Conservation (phyloP, 768 basidiomycete genomes). For the Lactarius hatsudake region DNA sequence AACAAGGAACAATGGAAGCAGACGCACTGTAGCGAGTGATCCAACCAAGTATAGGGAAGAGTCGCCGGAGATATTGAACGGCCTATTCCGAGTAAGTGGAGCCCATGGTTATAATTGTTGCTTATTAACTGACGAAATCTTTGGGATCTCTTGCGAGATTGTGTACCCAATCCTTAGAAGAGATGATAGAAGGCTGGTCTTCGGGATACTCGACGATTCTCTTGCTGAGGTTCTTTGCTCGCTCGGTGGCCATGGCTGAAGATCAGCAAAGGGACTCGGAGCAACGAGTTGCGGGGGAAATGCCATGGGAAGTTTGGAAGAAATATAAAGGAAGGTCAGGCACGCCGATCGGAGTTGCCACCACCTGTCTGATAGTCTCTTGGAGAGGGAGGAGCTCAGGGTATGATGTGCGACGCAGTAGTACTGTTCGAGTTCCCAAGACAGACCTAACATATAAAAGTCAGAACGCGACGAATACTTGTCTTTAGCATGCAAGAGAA, state of each 20-base stretch:
- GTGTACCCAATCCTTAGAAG: slow-evolving; percentile 53
- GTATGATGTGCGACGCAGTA: not conserved
- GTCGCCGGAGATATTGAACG: slow-evolving; percentile 57
- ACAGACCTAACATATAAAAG: not conserved
- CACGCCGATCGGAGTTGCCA: not conserved
- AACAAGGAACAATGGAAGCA: slow-evolving; percentile 11
- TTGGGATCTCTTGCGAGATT: slow-evolving; percentile 45
- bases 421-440: not conserved
- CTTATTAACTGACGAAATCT: slow-evolving; percentile 43
- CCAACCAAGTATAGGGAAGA: slow-evolving; percentile 89
- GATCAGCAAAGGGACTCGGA: slow-evolving; percentile 6
- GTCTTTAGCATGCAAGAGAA: not conserved
- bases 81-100: slow-evolving; percentile 40
- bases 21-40: slow-evolving; percentile 77
- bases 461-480: not conserved
- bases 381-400: not conserved
- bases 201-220: slow-evolving; percentile 60
- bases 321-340: slow-evolving; percentile 12
- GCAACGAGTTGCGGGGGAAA: not conserved
- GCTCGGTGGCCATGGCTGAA: slow-evolving; percentile 36
- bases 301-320: not conserved
- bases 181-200: slow-evolving; percentile 54
- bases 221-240: slow-evolving; percentile 52
- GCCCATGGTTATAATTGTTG: slow-evolving; percentile 2
- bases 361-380: not conserved